Conservation (phyloP, 345 rosid genomes). For the Populus pruinosa region DNA sequence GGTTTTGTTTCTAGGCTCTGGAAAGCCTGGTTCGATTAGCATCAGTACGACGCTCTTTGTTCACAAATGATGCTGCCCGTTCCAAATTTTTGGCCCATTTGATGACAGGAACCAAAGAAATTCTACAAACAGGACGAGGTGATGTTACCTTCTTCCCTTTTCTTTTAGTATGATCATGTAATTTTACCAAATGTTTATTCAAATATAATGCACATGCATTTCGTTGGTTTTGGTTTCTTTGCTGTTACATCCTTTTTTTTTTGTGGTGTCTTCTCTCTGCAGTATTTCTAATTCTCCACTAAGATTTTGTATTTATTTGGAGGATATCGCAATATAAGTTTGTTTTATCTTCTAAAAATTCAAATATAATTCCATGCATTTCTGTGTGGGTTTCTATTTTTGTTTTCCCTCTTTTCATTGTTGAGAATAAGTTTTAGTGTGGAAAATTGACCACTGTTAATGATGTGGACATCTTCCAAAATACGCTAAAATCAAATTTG, state of each 20-base stretch:
- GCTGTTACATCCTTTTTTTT: background rate
- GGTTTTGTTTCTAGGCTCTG: constrained; percentile 59
- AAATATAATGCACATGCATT: background rate
- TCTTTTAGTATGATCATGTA: background rate
- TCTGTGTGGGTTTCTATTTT: background rate
- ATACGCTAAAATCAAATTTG: too few relatives aligned
- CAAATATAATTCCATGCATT: background rate
- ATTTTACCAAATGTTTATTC: background rate
- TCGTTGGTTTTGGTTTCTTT: background rate
- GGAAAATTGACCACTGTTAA: background rate
- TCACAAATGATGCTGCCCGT: constrained; percentile 81
- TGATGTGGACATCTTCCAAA: too few relatives aligned
- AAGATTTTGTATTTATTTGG: background rate
- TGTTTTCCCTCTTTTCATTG: background rate
- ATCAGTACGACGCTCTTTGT: constrained; percentile 89
- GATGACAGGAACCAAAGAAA: constrained; percentile 96
- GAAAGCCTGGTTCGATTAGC: constrained; percentile 99
- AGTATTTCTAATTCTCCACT: background rate
- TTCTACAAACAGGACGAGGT: constrained; percentile 93
- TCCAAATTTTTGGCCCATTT: constrained; percentile 86
- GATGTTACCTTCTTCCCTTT: constrained; percentile 4
- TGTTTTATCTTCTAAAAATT: background rate
- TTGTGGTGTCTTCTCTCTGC: background rate
- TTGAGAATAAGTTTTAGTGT: background rate
- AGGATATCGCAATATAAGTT: background rate